Percentiles rank a stretch among this genome's conserved stretches.
These are phyloP conservation scores for Starmerella potacharoeniae DNA, from an alignment of 805 yeast species.

Conservation along the genomic window DNA sequence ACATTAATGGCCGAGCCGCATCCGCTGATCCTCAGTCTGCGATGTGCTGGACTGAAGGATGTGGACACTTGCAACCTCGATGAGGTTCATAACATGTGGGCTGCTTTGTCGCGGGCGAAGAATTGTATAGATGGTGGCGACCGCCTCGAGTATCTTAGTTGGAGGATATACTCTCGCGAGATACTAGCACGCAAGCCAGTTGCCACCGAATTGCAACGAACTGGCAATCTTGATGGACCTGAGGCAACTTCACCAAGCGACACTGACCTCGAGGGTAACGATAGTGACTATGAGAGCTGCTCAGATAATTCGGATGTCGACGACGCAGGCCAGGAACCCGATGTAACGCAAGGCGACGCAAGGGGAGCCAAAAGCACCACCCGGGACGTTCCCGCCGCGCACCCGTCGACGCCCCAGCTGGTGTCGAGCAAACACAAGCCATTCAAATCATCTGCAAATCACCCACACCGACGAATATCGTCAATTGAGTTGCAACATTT, in stretches of 20 bases:
- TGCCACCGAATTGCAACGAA: background rate
- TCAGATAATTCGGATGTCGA: background rate
- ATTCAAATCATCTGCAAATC: background rate
- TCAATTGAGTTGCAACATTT: slow-evolving; percentile 13
- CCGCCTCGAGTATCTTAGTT: slow-evolving; percentile 21
- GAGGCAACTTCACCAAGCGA: background rate
- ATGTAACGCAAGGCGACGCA: background rate
- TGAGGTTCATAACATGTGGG: slow-evolving; percentile 22
- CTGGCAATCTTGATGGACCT: background rate
- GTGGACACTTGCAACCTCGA: slow-evolving; percentile 22
- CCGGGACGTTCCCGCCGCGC: background rate
- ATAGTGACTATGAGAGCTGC: background rate
- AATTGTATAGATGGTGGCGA: slow-evolving; percentile 21
- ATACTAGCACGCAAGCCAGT: slow-evolving; percentile 6
- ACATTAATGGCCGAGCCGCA: slow-evolving; percentile 14
- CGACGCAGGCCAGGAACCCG: background rate
- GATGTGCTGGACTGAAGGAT: slow-evolving; percentile 19
- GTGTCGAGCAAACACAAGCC: background rate
- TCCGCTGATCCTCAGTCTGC: slow-evolving; percentile 19
- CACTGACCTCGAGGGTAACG: background rate
- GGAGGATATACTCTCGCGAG: slow-evolving; percentile 24
- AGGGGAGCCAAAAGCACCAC: background rate
- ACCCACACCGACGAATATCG: slow-evolving; percentile 10
- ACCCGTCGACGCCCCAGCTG: background rate
- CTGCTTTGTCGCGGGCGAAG: slow-evolving; percentile 22